Conservation (phyloP, 768 basidiomycete species). For the Pleurotus citrinopileatus region DNA sequence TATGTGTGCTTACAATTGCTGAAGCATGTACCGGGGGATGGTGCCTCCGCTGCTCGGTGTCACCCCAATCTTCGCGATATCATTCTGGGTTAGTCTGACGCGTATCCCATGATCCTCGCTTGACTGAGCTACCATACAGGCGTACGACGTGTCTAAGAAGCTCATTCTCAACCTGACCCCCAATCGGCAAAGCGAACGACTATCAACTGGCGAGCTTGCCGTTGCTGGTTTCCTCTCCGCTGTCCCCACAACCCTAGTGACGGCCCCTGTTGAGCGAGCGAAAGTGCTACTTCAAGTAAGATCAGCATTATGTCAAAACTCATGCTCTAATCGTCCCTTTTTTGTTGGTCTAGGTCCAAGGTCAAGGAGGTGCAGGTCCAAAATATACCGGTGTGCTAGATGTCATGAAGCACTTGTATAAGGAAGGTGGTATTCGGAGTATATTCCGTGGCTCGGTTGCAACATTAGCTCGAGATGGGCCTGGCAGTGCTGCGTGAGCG, state of each 20-base stretch:
- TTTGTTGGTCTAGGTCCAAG: slow-evolving; percentile 66
- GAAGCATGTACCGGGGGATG: slow-evolving; percentile 87
- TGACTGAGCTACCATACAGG: no score
- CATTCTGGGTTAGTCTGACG: slow-evolving; percentile 80
- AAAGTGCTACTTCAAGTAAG: slow-evolving; percentile 91
- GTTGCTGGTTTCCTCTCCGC: slow-evolving; percentile 93
- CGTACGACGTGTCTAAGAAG: slow-evolving; percentile 90
- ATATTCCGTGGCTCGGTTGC: slow-evolving; percentile 92
- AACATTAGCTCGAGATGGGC: slow-evolving; percentile 93
- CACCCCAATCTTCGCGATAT: slow-evolving; percentile 96
- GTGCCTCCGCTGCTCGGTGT: slow-evolving; percentile 92
- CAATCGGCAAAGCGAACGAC: slow-evolving; percentile 56
- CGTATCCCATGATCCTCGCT: no score
- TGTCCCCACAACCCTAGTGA: slow-evolving; percentile 85
- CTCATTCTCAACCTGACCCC: slow-evolving; percentile 80
- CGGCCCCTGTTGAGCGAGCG: slow-evolving; percentile 95
- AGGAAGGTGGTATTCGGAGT: slow-evolving; percentile 87
- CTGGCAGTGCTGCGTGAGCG: slow-evolving; percentile 92
- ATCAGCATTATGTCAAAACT: neutral
- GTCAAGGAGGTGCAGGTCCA: slow-evolving; percentile 69
- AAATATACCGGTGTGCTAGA: slow-evolving; percentile 91
- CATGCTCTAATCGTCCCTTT: slow-evolving; percentile 8
- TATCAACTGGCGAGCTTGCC: slow-evolving; percentile 82
- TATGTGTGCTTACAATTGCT: slow-evolving; percentile 5
- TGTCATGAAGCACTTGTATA: slow-evolving; percentile 87